Percentiles rank a stretch among this genome's conserved stretches.
Conservation (phyloP, 805 yeast species). For the Nakazawaea ambrosiae region DNA sequence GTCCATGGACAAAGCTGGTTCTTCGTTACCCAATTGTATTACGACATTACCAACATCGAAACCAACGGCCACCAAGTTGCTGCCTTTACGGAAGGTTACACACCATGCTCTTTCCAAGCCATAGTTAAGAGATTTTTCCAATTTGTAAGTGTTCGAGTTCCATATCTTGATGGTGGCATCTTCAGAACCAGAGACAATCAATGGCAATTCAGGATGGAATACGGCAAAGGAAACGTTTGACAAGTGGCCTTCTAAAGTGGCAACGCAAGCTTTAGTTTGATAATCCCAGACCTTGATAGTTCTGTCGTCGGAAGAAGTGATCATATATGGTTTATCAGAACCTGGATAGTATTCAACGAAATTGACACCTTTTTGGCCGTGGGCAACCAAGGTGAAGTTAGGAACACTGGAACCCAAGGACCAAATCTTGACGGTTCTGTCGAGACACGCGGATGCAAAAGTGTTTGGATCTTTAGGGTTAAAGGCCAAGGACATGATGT, state of each 20-base stretch:
- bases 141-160: conserved; percentile 90
- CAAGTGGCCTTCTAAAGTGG: conserved; percentile 89
- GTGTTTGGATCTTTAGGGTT: conserved; percentile 97
- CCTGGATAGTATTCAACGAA: conserved; percentile 96
- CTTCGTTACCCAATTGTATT: conserved; percentile 85
- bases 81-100: conserved; percentile 63
- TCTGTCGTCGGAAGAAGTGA: conserved; percentile 86
- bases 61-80: conserved; percentile 83
- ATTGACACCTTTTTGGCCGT: conserved; percentile 90
- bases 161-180: conserved; percentile 92
- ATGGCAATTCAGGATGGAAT: conserved; percentile 96
- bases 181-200: conserved; percentile 93
- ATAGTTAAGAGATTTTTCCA: conserved; percentile 85
- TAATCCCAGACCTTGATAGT: conserved; percentile 93
- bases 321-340: conserved; percentile 92
- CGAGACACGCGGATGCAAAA: conserved; percentile 95
- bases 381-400: conserved; percentile 87
- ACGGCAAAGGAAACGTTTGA: conserved; percentile 95
- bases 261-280: conserved; percentile 93
- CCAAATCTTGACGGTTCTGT: conserved; percentile 96
- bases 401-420: conserved; percentile 81
- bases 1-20: conserved; percentile 91
- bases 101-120: conserved; percentile 98
- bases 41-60: conserved; percentile 93
- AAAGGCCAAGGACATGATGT: conserved; percentile 88